A percentile compares a stretch with the other conserved stretches of the same genome.
Evolutionary conservation across 257 asterid genomes (phyloP).

Genomic region (Scutellaria baicalensis): DNA sequence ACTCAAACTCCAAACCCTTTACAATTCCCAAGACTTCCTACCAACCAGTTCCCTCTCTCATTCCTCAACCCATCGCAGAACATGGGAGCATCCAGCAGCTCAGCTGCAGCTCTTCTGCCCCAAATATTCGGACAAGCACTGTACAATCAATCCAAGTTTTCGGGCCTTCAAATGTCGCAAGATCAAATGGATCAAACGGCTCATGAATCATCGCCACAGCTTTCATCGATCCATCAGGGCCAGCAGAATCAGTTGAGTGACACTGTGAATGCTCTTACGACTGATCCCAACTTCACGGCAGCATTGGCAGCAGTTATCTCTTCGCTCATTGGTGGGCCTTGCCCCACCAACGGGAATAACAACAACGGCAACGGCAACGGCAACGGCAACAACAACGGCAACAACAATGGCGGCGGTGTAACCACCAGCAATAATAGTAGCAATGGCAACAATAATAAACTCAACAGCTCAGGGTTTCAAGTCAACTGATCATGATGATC

Average conservation of each 20-base stretch:
- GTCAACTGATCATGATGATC: slow-evolving; percentile 18
- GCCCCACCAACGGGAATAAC: slow-evolving; percentile 17
- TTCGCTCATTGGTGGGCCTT: slow-evolving; percentile 47
- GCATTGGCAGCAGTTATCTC: slow-evolving; percentile 75
- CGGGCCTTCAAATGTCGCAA: slow-evolving; percentile 73
- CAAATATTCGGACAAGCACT: slow-evolving; percentile 67
- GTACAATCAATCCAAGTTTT: slow-evolving; percentile 71
- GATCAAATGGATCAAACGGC: slow-evolving; percentile 28
- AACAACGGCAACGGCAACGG: slow-evolving; percentile 6
- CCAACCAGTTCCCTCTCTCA: slow-evolving; percentile 52
- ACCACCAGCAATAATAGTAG: slow-evolving; percentile 23
- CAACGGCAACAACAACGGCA: slow-evolving; percentile 15
- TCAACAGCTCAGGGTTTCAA: slow-evolving; percentile 30
- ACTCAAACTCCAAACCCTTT: slow-evolving; percentile 69
- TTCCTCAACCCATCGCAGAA: slow-evolving; percentile 40
- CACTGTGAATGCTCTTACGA: slow-evolving; percentile 52
- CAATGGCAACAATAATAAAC: slow-evolving; percentile 47
- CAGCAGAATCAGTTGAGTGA: slow-evolving; percentile 50
- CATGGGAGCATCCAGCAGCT: slow-evolving; percentile 9
- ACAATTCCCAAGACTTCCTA: slow-evolving; percentile 34
- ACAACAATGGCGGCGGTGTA: neutral
- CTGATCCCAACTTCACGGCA: slow-evolving; percentile 76
- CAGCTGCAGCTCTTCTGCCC: slow-evolving; percentile 53
- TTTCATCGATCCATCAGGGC: slow-evolving; percentile 26
- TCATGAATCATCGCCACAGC: slow-evolving; percentile 1